Evolutionary conservation across 208 protist species (phyloP).

Genomic region (Wallacemonas sp.): DNA sequence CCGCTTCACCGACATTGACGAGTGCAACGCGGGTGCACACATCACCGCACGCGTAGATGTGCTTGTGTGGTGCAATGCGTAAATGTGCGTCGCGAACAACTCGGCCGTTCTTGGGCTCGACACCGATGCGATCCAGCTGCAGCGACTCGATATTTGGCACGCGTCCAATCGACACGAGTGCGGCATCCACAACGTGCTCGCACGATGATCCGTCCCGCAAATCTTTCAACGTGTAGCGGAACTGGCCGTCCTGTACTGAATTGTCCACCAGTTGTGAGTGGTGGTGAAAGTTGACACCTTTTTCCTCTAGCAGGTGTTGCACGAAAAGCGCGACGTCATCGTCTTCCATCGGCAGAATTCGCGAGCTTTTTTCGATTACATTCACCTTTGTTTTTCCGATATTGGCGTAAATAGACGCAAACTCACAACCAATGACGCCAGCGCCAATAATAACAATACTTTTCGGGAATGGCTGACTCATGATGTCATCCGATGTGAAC

Average conservation of each 20-base stretch:
- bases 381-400: conserved; percentile 85
- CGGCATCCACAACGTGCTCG: conserved; percentile 70
- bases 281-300: conserved; percentile 84
- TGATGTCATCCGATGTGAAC: conserved; percentile 91
- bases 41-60: conserved; percentile 91
- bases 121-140: conserved; percentile 57
- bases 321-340: conserved; percentile 88
- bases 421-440: conserved; percentile 92
- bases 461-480: conserved; percentile 81
- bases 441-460: conserved; percentile 91
- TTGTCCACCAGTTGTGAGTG: conserved; percentile 71
- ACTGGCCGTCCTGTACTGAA: conserved; percentile 64
- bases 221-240: conserved; percentile 79
- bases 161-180: conserved; percentile 88
- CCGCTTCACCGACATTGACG: conserved; percentile 87
- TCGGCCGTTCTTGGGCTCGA: conserved; percentile 39
- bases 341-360: conserved; percentile 90
- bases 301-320: conserved; percentile 69
- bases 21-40: conserved; percentile 70
- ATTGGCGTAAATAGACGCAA: conserved; percentile 91
- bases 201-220: conserved; percentile 39
- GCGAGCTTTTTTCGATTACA: conserved; percentile 83
- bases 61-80: conserved; percentile 61
- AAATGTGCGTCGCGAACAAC: conserved; percentile 63
- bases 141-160: conserved; percentile 62